Conservation (phyloP, 345 rosid species). For the Orychophragmus violaceus region DNA sequence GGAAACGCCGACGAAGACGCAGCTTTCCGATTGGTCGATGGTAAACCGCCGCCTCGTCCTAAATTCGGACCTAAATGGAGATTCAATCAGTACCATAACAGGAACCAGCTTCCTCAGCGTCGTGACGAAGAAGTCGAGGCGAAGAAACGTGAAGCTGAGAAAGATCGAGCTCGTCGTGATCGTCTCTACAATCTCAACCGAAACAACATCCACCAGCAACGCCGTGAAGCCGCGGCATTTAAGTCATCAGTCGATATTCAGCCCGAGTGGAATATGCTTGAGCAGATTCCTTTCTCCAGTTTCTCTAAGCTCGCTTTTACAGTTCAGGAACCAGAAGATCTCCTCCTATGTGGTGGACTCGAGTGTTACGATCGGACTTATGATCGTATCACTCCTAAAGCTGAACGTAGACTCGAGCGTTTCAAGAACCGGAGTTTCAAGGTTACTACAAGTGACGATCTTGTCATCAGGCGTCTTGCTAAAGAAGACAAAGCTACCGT, state of each 20-base stretch:
- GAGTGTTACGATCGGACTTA: conserved; percentile 60
- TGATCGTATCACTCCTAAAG: conserved; percentile 86
- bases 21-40: conserved; percentile 86
- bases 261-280: conserved; percentile 98
- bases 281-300: conserved; percentile 87
- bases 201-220: conserved; percentile 54
- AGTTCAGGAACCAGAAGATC: conserved; percentile 78
- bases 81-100: conserved; percentile 55
- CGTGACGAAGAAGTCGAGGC: conserved; percentile 97
- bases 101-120: conserved; percentile 84
- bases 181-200: conserved; percentile 66
- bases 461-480: conserved; percentile 77
- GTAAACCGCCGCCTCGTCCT: conserved; percentile 85
- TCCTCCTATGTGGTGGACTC: conserved; percentile 69
- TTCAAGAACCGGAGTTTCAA: conserved; percentile 87
- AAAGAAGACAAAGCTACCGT: conserved; percentile 94
- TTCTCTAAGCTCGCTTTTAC: conserved; percentile 78
- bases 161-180: conserved; percentile 88
- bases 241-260: conserved; percentile 93
- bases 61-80: conserved; percentile 91
- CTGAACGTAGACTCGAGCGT: conserved; percentile 79
- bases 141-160: conserved; percentile 81
- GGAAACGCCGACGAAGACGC: conserved; percentile 62
- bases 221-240: conserved; percentile 81
- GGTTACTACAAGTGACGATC: conserved; percentile 95